Percentiles rank a stretch among this genome's conserved stretches.
Conservation (phyloP, 1,284 basidiomycete species). For the Heliocybe sulcata region DNA sequence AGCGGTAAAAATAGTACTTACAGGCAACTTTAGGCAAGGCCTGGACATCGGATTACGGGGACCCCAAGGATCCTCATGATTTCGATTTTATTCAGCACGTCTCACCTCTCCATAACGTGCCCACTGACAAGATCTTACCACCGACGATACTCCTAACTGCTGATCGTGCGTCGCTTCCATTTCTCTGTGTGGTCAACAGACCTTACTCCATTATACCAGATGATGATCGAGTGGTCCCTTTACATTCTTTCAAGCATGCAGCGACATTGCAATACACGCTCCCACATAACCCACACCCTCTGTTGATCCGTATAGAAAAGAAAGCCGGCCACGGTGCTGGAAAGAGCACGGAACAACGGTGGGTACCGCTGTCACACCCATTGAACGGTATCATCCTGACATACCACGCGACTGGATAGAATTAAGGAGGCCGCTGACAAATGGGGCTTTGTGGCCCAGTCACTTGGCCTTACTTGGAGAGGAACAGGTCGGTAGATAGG, state of each 20-base stretch:
- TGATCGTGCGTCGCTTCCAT: slow-evolving; percentile 49
- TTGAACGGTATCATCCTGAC: neutral
- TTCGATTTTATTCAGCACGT: slow-evolving; percentile 80
- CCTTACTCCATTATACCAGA: slow-evolving; percentile 31
- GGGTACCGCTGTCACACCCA: slow-evolving; percentile 8
- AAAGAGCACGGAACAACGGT: slow-evolving; percentile 72
- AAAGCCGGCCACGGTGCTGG: slow-evolving; percentile 80
- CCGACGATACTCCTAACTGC: slow-evolving; percentile 68
- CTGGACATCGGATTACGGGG: slow-evolving; percentile 81
- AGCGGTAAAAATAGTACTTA: neutral
- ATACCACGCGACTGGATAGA: slow-evolving; percentile 26
- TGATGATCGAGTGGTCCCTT: slow-evolving; percentile 77
- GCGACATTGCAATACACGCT: slow-evolving; percentile 65
- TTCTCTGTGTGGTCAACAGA: neutral
- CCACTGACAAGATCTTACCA: slow-evolving; percentile 53
- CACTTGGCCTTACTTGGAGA: slow-evolving; percentile 32
- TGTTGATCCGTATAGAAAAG: slow-evolving; percentile 70
- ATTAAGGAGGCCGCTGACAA: slow-evolving; percentile 72
- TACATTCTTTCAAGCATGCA: slow-evolving; percentile 77
- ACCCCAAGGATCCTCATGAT: slow-evolving; percentile 66
- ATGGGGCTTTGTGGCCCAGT: slow-evolving; percentile 68
- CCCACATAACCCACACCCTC: slow-evolving; percentile 58
- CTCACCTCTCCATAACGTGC: slow-evolving; percentile 74
- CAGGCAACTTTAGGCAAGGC: slow-evolving; percentile 43
- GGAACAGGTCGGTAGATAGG: neutral